These are phyloP conservation scores for Phytophthora constricta DNA, from an alignment of 352 stramenopile species.

Conservation along the genomic window DNA sequence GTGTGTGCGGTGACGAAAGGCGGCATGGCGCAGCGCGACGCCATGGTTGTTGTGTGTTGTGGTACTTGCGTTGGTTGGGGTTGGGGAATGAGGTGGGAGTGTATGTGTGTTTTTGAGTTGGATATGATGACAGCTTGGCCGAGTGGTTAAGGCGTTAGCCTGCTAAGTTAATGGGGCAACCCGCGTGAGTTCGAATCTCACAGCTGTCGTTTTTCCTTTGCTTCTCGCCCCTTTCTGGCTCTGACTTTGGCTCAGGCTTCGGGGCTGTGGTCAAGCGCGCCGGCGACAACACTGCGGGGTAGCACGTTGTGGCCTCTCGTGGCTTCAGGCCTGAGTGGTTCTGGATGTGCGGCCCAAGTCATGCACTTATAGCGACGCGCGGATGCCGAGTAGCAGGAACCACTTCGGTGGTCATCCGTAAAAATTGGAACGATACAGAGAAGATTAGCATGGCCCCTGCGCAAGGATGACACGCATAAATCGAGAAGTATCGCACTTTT, in stretches of 20 bases:
- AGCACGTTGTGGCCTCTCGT: not conserved
- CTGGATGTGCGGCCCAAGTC: not conserved
- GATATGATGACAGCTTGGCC: slow-evolving; percentile 19
- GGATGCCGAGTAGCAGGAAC: slow-evolving; percentile 22
- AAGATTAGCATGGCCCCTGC: slow-evolving; percentile 44
- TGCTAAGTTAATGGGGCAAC: slow-evolving; percentile 35
- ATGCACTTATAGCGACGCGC: not conserved
- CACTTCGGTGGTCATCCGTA: slow-evolving; percentile 52
- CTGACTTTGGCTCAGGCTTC: no score
- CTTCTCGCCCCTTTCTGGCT: not conserved
- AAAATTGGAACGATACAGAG: slow-evolving; percentile 50
- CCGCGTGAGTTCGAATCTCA: no score
- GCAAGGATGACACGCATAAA: slow-evolving; percentile 36
- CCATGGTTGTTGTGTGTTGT: no score
- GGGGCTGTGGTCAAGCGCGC: no score
- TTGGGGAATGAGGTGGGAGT: not conserved
- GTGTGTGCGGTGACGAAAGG: no score
- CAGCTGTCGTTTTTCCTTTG: slow-evolving; percentile 22
- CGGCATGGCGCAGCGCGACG: no score
- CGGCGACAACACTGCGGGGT: no score
- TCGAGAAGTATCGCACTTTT: slow-evolving; percentile 28
- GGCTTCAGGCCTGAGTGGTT: no score
- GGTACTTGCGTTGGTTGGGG: not conserved
- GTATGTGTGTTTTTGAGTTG: slow-evolving; percentile 7
- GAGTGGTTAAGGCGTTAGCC: slow-evolving; percentile 32